Evolutionary conservation across 306 rosid species (phyloP).

Genomic region (Gleditsia sinensis): DNA sequence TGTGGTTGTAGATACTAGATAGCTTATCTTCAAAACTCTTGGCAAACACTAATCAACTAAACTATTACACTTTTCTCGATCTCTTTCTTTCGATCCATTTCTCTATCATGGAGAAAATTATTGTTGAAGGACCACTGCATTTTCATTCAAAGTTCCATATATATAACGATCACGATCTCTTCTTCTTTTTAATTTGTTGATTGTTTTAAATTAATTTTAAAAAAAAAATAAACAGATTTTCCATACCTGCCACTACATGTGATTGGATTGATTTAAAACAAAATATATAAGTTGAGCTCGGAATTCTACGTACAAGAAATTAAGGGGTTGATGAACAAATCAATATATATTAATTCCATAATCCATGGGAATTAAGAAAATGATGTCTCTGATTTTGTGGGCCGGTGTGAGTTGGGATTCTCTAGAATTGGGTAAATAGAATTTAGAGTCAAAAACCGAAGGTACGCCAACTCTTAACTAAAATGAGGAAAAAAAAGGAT

Average conservation of each 20-base stretch:
- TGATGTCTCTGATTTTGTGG: constrained; percentile 19
- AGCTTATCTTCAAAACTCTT: neutral
- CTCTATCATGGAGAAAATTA: neutral
- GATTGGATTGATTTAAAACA: neutral
- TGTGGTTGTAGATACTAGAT: neutral
- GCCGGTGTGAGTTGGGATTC: constrained; percentile 21
- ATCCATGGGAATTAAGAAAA: too few relatives aligned
- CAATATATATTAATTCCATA: too few relatives aligned
- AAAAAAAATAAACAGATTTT: neutral
- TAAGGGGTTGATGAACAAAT: constrained; percentile 23
- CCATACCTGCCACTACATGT: neutral
- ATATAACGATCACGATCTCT: neutral
- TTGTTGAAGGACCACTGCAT: neutral
- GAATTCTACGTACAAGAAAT: neutral
- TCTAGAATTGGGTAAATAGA: constrained; percentile 10
- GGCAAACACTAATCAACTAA: neutral
- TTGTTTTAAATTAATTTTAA: too few relatives aligned
- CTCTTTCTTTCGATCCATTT: neutral
- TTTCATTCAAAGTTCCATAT: neutral
- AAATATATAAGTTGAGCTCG: neutral
- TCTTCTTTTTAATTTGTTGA: neutral
- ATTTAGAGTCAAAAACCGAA: constrained; percentile 31
- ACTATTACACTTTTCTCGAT: neutral
- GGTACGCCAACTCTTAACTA: constrained; percentile 33
- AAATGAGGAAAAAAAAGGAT: constrained; percentile 6